Base-by-base conservation (phyloP, 2,329 filamentous ascomycete species). In the Monosporascus sp. region DNA sequence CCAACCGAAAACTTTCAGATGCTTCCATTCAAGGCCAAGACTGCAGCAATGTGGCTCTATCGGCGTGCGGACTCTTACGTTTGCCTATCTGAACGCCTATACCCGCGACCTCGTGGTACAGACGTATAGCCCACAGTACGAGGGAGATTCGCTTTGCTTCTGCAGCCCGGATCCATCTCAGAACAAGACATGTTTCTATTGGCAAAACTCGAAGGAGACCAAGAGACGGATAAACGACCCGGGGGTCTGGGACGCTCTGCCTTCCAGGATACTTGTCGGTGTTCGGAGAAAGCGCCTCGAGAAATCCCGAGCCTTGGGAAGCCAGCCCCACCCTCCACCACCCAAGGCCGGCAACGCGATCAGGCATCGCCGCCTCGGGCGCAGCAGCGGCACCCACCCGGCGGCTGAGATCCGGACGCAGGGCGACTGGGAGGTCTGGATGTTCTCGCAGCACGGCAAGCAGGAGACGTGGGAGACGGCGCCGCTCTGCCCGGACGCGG, bases 91-190 rank as follows among this genome's bases (percentile, higher is more conserved):
- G 3, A 79, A 81, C 54, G 71, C 75, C 4, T 80, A 83, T 20
- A 82, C 80, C 0, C 78, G 81, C 11, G 79, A 86, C 48, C 83
- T 86, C 53, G 75, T 89, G 20, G 73, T 90, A 57, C 84, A 88
- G 51, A 86, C 79, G 0, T 88, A 85, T 61, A 72, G 77, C 0
- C 78, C 83, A 0, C 69, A 76, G 9, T 71, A 76, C 31, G 79
- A 82, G 11, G 76, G 70, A 37, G 80, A 76, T 62, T 76, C 73
- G 50, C 82, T 90, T 11, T 85, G 80, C 64, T 79, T 86, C 50
- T 76, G 77, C 45, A 73, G 77, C 54, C 71, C 73, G 1, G 64
- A 62, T 2, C 70, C 69, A 0, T 68, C 72, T 1, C 69, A 69
- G 1, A 71, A 66, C 17, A 72, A 73, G 37, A 73, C 71, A 6